Percentiles rank a stretch among this genome's conserved stretches.
Evolutionary conservation across 2,329 filamentous ascomycete genomes (phyloP).

Genomic region (Cercospora sesami): DNA sequence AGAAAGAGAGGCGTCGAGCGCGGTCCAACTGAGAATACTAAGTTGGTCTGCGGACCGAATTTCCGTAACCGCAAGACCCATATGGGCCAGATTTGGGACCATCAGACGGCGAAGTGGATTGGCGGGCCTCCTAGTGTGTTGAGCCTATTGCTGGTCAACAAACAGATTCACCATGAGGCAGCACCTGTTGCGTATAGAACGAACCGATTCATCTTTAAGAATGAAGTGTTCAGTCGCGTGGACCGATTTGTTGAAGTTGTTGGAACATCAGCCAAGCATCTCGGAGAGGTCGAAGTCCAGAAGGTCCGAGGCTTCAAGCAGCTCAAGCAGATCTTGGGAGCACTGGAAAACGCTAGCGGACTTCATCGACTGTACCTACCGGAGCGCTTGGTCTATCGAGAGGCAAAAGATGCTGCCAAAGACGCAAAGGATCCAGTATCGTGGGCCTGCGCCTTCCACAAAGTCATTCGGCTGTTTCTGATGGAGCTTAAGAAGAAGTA

Average conservation of each 20-base stretch:
- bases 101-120: neutral
- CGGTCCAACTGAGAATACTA: neutral
- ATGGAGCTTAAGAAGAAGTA: conserved; percentile 6
- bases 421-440: neutral
- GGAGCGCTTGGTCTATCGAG: neutral
- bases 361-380: neutral
- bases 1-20: too few relatives aligned
- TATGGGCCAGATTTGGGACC: neutral
- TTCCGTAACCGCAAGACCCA: neutral
- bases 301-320: neutral
- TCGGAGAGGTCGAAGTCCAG: neutral
- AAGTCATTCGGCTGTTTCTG: neutral
- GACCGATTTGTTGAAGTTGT: neutral
- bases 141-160: conserved; percentile 19
- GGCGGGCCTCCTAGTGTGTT: neutral
- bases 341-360: neutral
- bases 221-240: neutral
- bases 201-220: neutral
- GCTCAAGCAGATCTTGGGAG: neutral
- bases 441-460: conserved; percentile 6
- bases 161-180: conserved; percentile 23
- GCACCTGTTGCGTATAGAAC: conserved; percentile 12
- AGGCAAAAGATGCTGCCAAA: neutral
- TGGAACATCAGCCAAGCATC: conserved; percentile 1
- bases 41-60: neutral